phyloP scores from a whole-genome alignment of 495 filamentous ascomycete species.

The Polyplosphaeria fusca region DNA sequence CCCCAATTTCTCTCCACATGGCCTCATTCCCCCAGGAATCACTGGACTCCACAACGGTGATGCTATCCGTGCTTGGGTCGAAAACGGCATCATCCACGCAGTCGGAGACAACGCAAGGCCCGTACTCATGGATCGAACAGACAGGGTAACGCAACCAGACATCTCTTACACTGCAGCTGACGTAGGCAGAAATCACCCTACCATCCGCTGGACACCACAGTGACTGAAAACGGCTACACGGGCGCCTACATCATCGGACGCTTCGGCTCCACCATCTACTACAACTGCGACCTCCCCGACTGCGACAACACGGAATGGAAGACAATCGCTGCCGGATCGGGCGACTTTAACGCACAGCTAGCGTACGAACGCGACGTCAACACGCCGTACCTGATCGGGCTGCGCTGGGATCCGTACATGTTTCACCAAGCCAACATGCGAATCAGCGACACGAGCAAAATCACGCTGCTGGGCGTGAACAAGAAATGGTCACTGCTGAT shows the following conservation, averaged over 20 bases:
- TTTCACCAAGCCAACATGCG: slow-evolving; percentile 61
- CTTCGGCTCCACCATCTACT: slow-evolving; percentile 62
- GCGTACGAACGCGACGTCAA: slow-evolving; percentile 50
- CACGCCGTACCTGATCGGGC: slow-evolving; percentile 52
- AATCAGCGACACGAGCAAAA: slow-evolving; percentile 44
- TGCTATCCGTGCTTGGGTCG: slow-evolving; percentile 58
- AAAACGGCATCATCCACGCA: slow-evolving; percentile 55
- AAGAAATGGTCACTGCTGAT: slow-evolving; percentile 54
- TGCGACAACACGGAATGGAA: slow-evolving; percentile 61
- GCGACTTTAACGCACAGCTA: slow-evolving; percentile 50
- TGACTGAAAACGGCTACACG: slow-evolving; percentile 50
- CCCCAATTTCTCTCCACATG: slow-evolving; percentile 47
- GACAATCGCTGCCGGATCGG: slow-evolving; percentile 54
- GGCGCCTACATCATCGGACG: slow-evolving; percentile 58
- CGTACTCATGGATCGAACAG: slow-evolving; percentile 35
- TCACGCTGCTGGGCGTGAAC: slow-evolving; percentile 51
- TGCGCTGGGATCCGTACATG: slow-evolving; percentile 51
- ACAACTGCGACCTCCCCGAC: slow-evolving; percentile 56
- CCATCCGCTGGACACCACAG: slow-evolving; percentile 55
- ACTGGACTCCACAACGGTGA: slow-evolving; percentile 65
- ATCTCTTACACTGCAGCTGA: not conserved
- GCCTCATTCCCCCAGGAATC: slow-evolving; percentile 62
- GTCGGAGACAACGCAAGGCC: slow-evolving; percentile 62
- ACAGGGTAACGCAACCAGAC: not conserved
- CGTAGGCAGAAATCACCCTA: slow-evolving; percentile 14